Percentiles rank a stretch among this genome's conserved stretches.
Conservation (phyloP, 2,329 filamentous ascomycete species). For the Plectosphaerella sp. region DNA sequence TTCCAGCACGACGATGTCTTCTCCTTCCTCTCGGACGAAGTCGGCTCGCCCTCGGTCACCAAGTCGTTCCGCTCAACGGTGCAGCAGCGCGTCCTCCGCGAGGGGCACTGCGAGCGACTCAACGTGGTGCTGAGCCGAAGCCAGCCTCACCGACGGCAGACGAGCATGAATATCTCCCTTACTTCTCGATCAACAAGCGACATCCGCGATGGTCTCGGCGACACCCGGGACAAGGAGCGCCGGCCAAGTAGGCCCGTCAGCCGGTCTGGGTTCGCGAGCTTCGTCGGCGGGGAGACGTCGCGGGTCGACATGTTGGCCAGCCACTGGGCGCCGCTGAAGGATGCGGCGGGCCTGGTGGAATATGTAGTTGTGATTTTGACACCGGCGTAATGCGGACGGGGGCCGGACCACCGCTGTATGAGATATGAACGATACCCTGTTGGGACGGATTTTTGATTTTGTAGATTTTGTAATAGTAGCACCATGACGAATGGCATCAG, state of each 20-base stretch:
- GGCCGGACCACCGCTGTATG: neutral
- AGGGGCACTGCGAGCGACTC: constrained; percentile 29
- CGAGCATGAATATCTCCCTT: constrained; percentile 7
- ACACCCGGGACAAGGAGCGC: neutral
- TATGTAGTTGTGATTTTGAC: constrained; percentile 12
- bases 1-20: constrained; percentile 48
- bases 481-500: no score
- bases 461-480: no score
- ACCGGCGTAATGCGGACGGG: constrained; percentile 1
- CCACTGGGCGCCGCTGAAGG: constrained; percentile 14
- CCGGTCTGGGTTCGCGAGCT: constrained; percentile 8
- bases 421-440: neutral
- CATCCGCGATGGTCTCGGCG: neutral
- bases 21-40: constrained; percentile 44
- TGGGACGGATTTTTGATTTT: neutral
- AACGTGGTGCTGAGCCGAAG: constrained; percentile 15
- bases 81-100: constrained; percentile 27
- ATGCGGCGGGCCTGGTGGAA: constrained; percentile 7
- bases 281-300: constrained; percentile 5
- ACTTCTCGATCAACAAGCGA: constrained; percentile 6
- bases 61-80: constrained; percentile 41
- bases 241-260: constrained; percentile 4
- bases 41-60: constrained; percentile 35
- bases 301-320: constrained; percentile 9
- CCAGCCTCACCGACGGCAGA: constrained; percentile 7